Conservation (phyloP, 495 filamentous ascomycete genomes). For the Jackrogersella minutella region DNA sequence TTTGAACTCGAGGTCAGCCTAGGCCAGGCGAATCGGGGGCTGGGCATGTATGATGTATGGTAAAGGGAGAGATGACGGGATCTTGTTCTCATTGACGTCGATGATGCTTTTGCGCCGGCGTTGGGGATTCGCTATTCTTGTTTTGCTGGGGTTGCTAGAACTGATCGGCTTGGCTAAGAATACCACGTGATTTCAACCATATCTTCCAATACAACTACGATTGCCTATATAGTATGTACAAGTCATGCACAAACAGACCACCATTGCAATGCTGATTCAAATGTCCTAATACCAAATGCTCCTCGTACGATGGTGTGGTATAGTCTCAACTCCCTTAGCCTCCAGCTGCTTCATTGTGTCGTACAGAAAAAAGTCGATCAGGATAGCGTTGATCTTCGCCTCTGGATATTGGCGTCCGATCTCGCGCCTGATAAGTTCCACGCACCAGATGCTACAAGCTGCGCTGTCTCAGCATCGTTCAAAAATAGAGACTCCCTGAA, state of each 20-base stretch:
- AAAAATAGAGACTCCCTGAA: not conserved
- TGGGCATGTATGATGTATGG: no score
- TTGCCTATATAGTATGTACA: no score
- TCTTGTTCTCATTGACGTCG: not conserved
- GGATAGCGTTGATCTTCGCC: slow-evolving; percentile 78
- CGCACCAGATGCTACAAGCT: slow-evolving; percentile 89
- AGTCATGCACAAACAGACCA: slow-evolving; percentile 7
- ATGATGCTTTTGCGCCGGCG: slow-evolving; percentile 39
- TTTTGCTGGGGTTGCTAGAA: slow-evolving; percentile 15
- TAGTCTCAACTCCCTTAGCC: slow-evolving; percentile 61
- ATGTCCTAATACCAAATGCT: slow-evolving; percentile 88
- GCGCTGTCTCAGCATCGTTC: not conserved
- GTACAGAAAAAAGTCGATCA: slow-evolving; percentile 97
- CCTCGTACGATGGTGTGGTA: slow-evolving; percentile 91
- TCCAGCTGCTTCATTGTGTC: slow-evolving; percentile 90
- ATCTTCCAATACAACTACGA: slow-evolving; percentile 6
- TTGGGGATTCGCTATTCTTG: slow-evolving; percentile 32
- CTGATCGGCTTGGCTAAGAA: not conserved
- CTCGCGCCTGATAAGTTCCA: slow-evolving; percentile 87
- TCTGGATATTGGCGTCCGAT: slow-evolving; percentile 78
- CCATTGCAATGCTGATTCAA: slow-evolving; percentile 11
- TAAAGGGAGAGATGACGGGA: slow-evolving; percentile 7
- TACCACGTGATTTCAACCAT: not conserved
- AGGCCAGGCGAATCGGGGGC: no score
- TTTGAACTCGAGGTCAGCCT: no score